Evolutionary conservation across 192 early-diverging fungal genomes (phyloP).

Genomic region (Kickxella alabastrina): DNA sequence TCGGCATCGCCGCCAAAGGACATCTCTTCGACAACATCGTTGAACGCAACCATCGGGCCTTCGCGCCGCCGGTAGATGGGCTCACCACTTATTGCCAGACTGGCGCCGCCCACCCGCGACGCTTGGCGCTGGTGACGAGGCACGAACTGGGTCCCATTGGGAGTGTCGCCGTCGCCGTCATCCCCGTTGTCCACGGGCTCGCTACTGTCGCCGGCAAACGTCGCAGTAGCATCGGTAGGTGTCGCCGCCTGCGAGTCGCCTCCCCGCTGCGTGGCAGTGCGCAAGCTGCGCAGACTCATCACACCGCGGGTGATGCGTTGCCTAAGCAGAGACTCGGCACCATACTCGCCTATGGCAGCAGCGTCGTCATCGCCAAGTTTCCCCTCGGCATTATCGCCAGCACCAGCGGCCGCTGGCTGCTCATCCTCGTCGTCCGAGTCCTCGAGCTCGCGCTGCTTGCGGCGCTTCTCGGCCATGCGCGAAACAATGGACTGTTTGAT

Average conservation of each 20-base stretch:
- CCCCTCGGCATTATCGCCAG: neutral
- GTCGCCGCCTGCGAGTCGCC: slow-evolving; percentile 6
- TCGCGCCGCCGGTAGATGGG: neutral
- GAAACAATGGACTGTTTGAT: slow-evolving; percentile 18
- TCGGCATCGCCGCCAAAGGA: slow-evolving; percentile 7
- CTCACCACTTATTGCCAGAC: neutral
- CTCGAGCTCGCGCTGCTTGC: slow-evolving; percentile 49
- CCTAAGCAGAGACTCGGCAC: slow-evolving; percentile 32
- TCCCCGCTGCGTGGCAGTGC: slow-evolving; percentile 5
- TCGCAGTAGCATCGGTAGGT: neutral
- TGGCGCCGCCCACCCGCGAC: slow-evolving; percentile 1
- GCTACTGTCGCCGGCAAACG: neutral
- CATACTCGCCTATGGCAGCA: neutral
- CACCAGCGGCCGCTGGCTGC: neutral
- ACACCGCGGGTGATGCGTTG: slow-evolving; percentile 29
- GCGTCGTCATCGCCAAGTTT: neutral
- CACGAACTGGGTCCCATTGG: neutral
- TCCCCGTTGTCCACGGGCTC: neutral
- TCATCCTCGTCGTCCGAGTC: slow-evolving; percentile 53
- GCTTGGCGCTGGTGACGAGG: neutral
- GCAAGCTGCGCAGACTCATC: slow-evolving; percentile 47
- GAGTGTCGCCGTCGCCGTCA: neutral
- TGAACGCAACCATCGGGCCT: slow-evolving; percentile 29
- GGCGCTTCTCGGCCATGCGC: slow-evolving; percentile 44
- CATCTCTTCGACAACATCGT: slow-evolving; percentile 32